Conservation (phyloP, 176 grass and related monocot species). For the Chloris gayana region DNA sequence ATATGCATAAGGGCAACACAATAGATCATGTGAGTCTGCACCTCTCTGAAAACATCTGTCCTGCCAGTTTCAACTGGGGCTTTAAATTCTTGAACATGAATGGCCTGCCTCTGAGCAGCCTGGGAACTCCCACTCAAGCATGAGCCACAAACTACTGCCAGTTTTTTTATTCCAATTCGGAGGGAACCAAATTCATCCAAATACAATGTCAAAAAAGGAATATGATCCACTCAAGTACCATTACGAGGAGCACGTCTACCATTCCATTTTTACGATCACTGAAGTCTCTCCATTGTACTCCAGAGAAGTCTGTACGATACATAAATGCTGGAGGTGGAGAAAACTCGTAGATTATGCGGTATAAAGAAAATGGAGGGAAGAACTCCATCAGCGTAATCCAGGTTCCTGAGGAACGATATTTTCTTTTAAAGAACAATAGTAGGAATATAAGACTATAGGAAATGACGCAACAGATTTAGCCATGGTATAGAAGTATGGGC, state of each 20-base stretch:
- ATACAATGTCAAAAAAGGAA: constrained; percentile 61
- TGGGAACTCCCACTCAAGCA: constrained; percentile 4
- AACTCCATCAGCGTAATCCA: constrained; percentile 69
- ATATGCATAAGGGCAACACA: background rate
- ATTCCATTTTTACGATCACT: constrained; percentile 56
- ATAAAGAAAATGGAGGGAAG: constrained; percentile 66
- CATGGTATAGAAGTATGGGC: background rate
- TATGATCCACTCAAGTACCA: constrained; percentile 53
- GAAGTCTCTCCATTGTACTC: constrained; percentile 63
- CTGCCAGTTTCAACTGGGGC: constrained; percentile 48
- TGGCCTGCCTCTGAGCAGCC: constrained; percentile 20
- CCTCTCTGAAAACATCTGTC: constrained; percentile 53
- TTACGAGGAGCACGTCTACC: constrained; percentile 53
- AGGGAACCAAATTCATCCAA: constrained; percentile 49
- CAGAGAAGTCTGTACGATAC: constrained; percentile 41
- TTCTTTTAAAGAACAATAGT: constrained; percentile 1
- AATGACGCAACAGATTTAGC: background rate
- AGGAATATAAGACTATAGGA: background rate
- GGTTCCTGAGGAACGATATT: constrained; percentile 11
- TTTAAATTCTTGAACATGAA: constrained; percentile 49
- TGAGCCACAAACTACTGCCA: background rate
- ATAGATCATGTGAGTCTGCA: constrained; percentile 10
- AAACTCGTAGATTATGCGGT: constrained; percentile 68
- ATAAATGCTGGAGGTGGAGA: constrained; percentile 48
- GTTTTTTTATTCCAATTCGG: constrained; percentile 37